phyloP scores from a whole-genome alignment of 2,329 filamentous ascomycete species.

The Alternaria consortialis region DNA sequence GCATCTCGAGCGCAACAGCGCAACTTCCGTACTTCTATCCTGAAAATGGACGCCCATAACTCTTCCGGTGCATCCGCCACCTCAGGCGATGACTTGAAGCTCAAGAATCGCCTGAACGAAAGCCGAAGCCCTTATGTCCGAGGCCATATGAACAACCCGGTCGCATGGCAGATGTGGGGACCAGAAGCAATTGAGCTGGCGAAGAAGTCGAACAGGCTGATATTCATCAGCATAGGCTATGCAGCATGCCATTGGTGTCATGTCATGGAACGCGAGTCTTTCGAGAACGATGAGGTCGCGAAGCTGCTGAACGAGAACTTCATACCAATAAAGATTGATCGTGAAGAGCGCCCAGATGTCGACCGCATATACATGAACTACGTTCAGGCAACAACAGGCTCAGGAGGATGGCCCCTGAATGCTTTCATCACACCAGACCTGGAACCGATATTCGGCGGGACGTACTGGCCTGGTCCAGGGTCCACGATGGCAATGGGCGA shows the following conservation, averaged over 20 bases:
- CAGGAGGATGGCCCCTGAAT: slow-evolving; percentile 93
- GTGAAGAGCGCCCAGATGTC: slow-evolving; percentile 92
- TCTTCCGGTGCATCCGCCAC: slow-evolving; percentile 22
- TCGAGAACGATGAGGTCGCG: slow-evolving; percentile 83
- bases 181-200: slow-evolving; percentile 79
- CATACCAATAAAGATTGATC: slow-evolving; percentile 90
- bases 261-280: slow-evolving; percentile 92
- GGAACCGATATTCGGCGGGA: slow-evolving; percentile 93
- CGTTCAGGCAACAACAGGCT: slow-evolving; percentile 88
- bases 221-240: slow-evolving; percentile 96
- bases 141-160: slow-evolving; percentile 79
- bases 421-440: slow-evolving; percentile 95
- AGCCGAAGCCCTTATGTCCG: slow-evolving; percentile 75
- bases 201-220: slow-evolving; percentile 81
- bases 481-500: slow-evolving; percentile 60
- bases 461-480: slow-evolving; percentile 89
- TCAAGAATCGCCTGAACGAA: slow-evolving; percentile 66
- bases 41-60: slow-evolving; percentile 44
- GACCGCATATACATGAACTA: slow-evolving; percentile 99
- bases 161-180: slow-evolving; percentile 91
- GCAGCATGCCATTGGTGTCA: slow-evolving; percentile 92
- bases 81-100: slow-evolving; percentile 41
- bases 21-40: slow-evolving; percentile 35
- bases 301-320: slow-evolving; percentile 85
- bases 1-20: slow-evolving; percentile 32